Evolutionary conservation across 768 basidiomycete genomes (phyloP), one percentile per base, ranked within the genome.

Genomic region (Stropharia rugosoannulata): DNA sequence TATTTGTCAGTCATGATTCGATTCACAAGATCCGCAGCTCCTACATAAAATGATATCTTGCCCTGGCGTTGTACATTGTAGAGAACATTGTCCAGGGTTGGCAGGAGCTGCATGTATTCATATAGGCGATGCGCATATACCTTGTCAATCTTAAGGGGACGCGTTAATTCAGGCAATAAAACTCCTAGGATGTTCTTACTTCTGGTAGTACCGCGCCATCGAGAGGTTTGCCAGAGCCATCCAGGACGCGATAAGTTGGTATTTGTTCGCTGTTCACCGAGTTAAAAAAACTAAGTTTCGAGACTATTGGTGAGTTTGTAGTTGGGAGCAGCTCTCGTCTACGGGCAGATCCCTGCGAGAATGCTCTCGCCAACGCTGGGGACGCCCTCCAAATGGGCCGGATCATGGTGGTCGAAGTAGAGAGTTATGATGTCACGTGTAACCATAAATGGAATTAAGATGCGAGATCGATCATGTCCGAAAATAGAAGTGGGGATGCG

Each of bases 41-140:
- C 63, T 67, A 91, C 93, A 68, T 93, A 94, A 70, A 93, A 94
- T 4, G 89, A 90, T 61, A 93, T 93, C 71, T 92, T 93, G 25
- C 95, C 95, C 69, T 98, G 95, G 7, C 95, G 83, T 67, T 98
- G 95, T 8, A 95, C 85, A 62, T 95, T 95, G 71, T 94, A 91
- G 13, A 98, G 78, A 36, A 96, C 76, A 61, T 86, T 94, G 73
- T 97, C 95, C 67, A 95, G 73, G 39, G 86, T 84, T 0, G 95
- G 95, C 52, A 93, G 73, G 29, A 91, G 76, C 53, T 82, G 81
- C 89, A 93, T 93, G 55, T 86, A 74, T 68, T 89, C 85, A 63
- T 91, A 95, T 78, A 94, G 70, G 64, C 73, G 85, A 50, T 77
- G 82, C 9, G 90, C 90, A 60, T 87, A 74, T 12, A 78, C 75